Conservation (phyloP, 495 filamentous ascomycete genomes). For the Penicillium pancosmium region DNA sequence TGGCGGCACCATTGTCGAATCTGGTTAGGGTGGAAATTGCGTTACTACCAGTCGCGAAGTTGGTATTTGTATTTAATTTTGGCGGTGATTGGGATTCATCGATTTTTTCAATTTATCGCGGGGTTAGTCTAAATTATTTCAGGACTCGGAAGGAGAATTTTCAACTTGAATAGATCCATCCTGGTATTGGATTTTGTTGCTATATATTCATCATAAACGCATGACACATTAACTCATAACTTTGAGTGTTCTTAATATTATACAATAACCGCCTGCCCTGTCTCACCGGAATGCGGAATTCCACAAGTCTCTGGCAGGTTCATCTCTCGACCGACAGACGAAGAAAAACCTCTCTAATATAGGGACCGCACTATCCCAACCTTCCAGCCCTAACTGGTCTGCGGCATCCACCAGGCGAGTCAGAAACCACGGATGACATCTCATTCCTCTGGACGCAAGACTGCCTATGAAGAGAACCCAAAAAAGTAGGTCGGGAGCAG, state of each 20-base stretch:
- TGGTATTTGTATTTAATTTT: too few species aligned
- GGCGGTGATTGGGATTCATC: too few species aligned
- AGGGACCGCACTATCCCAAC: conserved; percentile 12
- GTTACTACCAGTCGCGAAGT: too few species aligned
- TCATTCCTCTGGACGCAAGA: conserved; percentile 9
- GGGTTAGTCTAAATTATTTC: too few species aligned
- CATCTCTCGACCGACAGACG: conserved; percentile 14
- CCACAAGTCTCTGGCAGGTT: conserved; percentile 17
- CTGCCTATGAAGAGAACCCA: conserved; percentile 18
- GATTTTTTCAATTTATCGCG: too few species aligned
- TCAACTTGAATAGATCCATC: not conserved
- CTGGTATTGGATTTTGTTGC: not conserved
- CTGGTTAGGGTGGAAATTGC: too few species aligned
- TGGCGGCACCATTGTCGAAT: too few species aligned
- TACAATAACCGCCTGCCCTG: not conserved
- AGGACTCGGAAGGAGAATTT: too few species aligned
- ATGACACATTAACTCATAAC: not conserved
- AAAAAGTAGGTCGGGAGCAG: conserved; percentile 13
- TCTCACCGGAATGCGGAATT: conserved; percentile 8
- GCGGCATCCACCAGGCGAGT: conserved; percentile 9
- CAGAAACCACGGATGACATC: conserved; percentile 18
- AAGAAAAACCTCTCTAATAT: conserved; percentile 22
- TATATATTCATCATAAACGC: not conserved
- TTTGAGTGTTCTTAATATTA: not conserved
- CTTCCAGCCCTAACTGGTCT: conserved; percentile 8